A percentile compares a stretch with the other conserved stretches of the same genome.
These are phyloP conservation scores for Rhynchosporium graminicola DNA, from an alignment of 2,329 filamentous ascomycete species.

Conservation along the genomic window DNA sequence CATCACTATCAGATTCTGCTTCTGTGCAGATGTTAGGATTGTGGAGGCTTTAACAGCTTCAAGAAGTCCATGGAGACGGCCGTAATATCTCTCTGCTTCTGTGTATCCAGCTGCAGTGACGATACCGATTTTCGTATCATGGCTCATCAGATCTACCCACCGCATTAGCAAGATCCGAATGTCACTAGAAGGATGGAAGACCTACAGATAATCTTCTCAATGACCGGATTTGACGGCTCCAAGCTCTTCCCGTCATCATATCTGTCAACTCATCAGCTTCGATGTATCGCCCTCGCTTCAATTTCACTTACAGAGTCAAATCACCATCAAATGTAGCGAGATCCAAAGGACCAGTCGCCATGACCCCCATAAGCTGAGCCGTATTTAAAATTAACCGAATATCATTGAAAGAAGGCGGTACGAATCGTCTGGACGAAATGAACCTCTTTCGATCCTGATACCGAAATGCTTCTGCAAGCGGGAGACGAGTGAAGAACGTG, in stretches of 20 bases:
- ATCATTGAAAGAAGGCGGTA: constrained; percentile 96
- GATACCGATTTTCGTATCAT: constrained; percentile 85
- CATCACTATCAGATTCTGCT: constrained; percentile 84
- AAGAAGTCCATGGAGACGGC: constrained; percentile 81
- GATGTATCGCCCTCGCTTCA: constrained; percentile 67
- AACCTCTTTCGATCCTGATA: constrained; percentile 84
- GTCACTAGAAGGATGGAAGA: neutral
- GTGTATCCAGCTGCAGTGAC: constrained; percentile 97
- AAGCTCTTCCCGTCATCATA: constrained; percentile 84
- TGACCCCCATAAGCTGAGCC: constrained; percentile 90
- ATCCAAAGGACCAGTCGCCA: constrained; percentile 69
- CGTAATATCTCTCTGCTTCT: constrained; percentile 82
- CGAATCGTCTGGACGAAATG: constrained; percentile 89
- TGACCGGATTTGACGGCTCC: constrained; percentile 73
- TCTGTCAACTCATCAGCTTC: constrained; percentile 32
- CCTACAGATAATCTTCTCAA: constrained; percentile 56
- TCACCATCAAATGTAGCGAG: constrained; percentile 97
- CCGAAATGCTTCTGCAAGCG: constrained; percentile 85
- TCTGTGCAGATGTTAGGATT: constrained; percentile 63
- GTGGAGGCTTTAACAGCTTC: constrained; percentile 68
- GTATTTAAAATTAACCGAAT: constrained; percentile 91
- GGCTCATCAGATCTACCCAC: constrained; percentile 63
- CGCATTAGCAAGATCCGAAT: neutral
- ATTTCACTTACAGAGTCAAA: constrained; percentile 70
- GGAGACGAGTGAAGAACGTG: constrained; percentile 88